Evolutionary conservation across 2,329 filamentous ascomycete genomes (phyloP).

Genomic region (Fusarium sp.): DNA sequence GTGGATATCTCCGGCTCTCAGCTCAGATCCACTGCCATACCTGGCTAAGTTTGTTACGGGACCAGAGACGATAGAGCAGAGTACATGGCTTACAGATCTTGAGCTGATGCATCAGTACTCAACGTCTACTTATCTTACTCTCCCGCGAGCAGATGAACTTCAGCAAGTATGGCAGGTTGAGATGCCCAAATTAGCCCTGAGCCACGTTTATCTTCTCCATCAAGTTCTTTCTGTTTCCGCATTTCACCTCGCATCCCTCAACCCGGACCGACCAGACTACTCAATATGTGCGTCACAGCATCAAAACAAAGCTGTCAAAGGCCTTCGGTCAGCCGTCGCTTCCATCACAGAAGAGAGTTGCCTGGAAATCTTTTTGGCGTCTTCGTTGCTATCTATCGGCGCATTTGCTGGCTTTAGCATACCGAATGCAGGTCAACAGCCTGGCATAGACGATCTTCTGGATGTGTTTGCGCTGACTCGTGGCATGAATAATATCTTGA

Average conservation of each 20-base stretch:
- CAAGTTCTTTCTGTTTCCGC: conserved; percentile 52
- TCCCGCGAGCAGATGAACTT: conserved; percentile 50
- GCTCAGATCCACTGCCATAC: conserved; percentile 40
- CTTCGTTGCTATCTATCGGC: conserved; percentile 52
- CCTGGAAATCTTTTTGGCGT: conserved; percentile 52
- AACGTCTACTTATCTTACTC: conserved; percentile 48
- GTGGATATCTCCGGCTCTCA: conserved; percentile 13
- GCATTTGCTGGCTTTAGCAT: conserved; percentile 49
- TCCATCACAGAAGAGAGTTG: conserved; percentile 50
- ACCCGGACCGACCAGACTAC: conserved; percentile 43
- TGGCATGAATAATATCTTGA: conserved; percentile 52
- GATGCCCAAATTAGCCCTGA: conserved; percentile 47
- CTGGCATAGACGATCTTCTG: conserved; percentile 51
- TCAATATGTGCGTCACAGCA: conserved; percentile 51
- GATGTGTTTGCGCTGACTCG: conserved; percentile 52
- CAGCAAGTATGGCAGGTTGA: conserved; percentile 51
- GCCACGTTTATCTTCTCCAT: conserved; percentile 51
- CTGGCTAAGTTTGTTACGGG: conserved; percentile 44
- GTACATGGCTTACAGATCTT: conserved; percentile 53
- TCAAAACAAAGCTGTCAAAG: conserved; percentile 51
- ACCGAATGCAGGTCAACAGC: conserved; percentile 33
- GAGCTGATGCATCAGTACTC: conserved; percentile 56
- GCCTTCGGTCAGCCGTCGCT: conserved; percentile 47
- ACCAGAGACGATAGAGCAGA: conserved; percentile 30
- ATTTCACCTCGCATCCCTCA: conserved; percentile 49